These are phyloP conservation scores for Coniochaeta hoffmannii DNA, from an alignment of 2,329 filamentous ascomycete species.

Conservation along the genomic window DNA sequence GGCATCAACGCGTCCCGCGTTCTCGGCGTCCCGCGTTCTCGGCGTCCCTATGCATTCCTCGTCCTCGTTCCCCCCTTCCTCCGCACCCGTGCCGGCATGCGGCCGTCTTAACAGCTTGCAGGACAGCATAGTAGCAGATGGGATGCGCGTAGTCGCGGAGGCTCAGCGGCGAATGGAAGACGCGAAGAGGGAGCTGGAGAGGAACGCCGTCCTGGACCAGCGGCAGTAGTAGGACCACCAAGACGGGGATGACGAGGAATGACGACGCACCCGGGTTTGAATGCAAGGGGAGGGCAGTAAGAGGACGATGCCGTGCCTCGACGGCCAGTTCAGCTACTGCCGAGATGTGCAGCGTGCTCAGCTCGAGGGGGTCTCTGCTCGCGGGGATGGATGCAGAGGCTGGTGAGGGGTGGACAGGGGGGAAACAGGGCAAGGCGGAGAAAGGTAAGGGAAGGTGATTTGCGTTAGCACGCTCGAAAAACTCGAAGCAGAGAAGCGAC, in stretches of 20 bases:
- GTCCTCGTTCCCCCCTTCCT: slow-evolving; percentile 9
- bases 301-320: slow-evolving; percentile 16
- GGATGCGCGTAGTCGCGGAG: slow-evolving; percentile 91
- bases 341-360: slow-evolving; percentile 56
- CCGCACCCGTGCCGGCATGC: slow-evolving; percentile 39
- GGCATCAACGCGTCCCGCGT: slow-evolving; percentile 44
- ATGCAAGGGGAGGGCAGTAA: slow-evolving; percentile 10
- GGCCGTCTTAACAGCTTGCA: slow-evolving; percentile 78
- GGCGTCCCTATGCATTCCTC: too few species aligned
- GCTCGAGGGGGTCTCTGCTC: slow-evolving; percentile 61
- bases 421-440: too few species aligned
- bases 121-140: slow-evolving; percentile 95
- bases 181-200: slow-evolving; percentile 84
- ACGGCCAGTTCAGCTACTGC: slow-evolving; percentile 23
- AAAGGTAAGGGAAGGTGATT: too few species aligned
- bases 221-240: slow-evolving; percentile 35
- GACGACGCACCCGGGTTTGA: slow-evolving; percentile 22
- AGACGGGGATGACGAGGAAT: slow-evolving; percentile 58
- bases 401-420: too few species aligned
- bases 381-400: slow-evolving; percentile 68
- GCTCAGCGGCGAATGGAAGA: slow-evolving; percentile 91
- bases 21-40: slow-evolving; percentile 29
- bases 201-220: slow-evolving; percentile 61
- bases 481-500: too few species aligned
- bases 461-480: too few species aligned